Evolutionary conservation across 441 rosid genomes (phyloP), one percentile per base, ranked within the genome.

Genomic region (Gossypium schwendimanii): DNA sequence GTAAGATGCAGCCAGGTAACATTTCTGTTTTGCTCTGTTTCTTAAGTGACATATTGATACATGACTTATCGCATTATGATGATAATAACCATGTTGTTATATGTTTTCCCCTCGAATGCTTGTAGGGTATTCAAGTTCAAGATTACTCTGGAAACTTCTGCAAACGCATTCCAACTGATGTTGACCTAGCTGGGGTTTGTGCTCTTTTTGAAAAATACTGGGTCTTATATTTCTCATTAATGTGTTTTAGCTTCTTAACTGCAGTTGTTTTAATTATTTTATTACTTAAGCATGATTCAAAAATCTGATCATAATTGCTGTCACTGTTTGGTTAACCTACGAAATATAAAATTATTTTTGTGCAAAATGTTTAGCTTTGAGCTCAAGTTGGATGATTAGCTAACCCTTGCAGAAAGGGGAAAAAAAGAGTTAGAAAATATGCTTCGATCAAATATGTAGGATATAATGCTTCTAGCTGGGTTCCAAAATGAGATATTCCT

Each of bases 1-100:
- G 98, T 96, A 75, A 86, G 98, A 85, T 92, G 98, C 87, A 91
- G 98, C 82, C 96, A 91, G 94, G 98, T 96, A 85, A 47, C 31
- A 63, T 26, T 82, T 71, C 26, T 59, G 36, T 67, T 44, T 61
- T 69, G 69, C 41, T 69, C 64, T 44, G 65, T 71, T 61, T 59
- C 73, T 21, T 64, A 0, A 55, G 39, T 55, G 49, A n/a, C 44
- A 11, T 14, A 44, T 73, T 50, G 68, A 60, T 59, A 11, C 9
- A 4, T 59, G 66, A 44, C 55, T 2, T 41, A 28, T 44, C 7
- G 1, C 4, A 44, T 12, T 41, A 12, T 59, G 65, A 41, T 71
- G 23, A 10, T 44, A 23, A 70, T 44, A 7, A 41, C 41, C 57
- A 0, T 45, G 21, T 21, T 54, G 21, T 2, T 9, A 63, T 8